Base-by-base conservation (phyloP, 345 rosid genomes). In the Murraya koenigii region DNA sequence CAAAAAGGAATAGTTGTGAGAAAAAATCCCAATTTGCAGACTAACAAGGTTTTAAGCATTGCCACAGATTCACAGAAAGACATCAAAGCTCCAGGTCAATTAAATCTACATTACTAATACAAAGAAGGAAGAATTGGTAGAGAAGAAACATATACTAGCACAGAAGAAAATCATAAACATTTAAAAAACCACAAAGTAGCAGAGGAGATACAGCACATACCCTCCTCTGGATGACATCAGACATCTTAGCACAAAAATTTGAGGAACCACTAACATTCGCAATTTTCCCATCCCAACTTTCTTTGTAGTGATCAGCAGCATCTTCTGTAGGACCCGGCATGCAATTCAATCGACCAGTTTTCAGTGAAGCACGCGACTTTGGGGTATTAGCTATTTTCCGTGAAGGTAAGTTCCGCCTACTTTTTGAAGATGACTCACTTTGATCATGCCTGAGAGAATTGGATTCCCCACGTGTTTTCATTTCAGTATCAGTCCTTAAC, bases 221-320 rank as follows among this genome's bases (percentile, higher is more conserved):
- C 97, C 93, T 89, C 86, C 91, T 91, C 81, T 91, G 98, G 80
- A 94, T 82, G 76, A 72, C 80, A 72, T 90, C 97, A 58, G 98
- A 86, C 92, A 94, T 89, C 90, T 88, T 87, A 35, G 81, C 75
- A 78, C 88, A 93, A 73, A 84, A 68, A 73, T 79, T 80, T 73
- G 90, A 85, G 72, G 86, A 81, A 68, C 95, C 92, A 68, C 86
- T 71, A 49, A 88, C 75, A 82, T 85, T 91, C 58, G 82, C 69
- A 26, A 69, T 71, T 83, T 83, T 90, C 26, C 88, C 81, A 78
- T 91, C 95, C 97, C 92, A 88, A 69, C 78, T 86, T 78, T 93
- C 95, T 81, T 88, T 89, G 55, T 84, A 35, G 61, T 82, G 89
- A 78, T 90, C 98, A 49, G 82, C 74, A 76, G 73, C 84, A 75